Conservation (phyloP, 441 rosid species). For the Bocquillonia castaneifolia region DNA sequence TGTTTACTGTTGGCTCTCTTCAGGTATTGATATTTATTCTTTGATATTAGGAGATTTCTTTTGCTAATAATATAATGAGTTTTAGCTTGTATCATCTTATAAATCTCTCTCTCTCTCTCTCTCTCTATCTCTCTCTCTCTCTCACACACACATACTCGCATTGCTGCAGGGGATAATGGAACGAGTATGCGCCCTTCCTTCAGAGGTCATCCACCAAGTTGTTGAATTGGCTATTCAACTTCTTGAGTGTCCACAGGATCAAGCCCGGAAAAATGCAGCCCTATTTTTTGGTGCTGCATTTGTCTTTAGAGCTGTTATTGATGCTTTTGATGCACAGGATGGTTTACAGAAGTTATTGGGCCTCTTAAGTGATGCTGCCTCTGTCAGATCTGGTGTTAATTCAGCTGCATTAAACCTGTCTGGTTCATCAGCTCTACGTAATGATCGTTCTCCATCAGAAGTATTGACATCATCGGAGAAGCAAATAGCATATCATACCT, state of each 20-base stretch:
- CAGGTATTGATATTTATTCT: conserved; percentile 51
- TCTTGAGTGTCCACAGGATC: conserved; percentile 82
- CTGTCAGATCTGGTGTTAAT: conserved; percentile 86
- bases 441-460: conserved; percentile 78
- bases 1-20: conserved; percentile 81
- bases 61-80: background rate
- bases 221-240: conserved; percentile 88
- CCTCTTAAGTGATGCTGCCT: conserved; percentile 77
- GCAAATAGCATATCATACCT: conserved; percentile 90
- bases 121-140: no score
- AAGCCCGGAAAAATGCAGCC: conserved; percentile 87
- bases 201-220: conserved; percentile 68
- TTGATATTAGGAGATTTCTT: conserved; percentile 17
- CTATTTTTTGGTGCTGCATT: conserved; percentile 93
- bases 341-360: conserved; percentile 80
- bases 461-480: conserved; percentile 88
- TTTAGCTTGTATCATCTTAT: no score
- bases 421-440: conserved; percentile 45
- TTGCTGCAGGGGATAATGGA: conserved; percentile 88
- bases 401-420: conserved; percentile 49
- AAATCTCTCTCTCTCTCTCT: conserved; percentile 11
- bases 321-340: conserved; percentile 93
- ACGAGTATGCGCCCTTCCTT: conserved; percentile 94
- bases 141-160: conserved; percentile 16
- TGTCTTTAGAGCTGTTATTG: conserved; percentile 90